phyloP scores from a whole-genome alignment of 2,329 filamentous ascomycete genomes.

The Metarhizium album region DNA sequence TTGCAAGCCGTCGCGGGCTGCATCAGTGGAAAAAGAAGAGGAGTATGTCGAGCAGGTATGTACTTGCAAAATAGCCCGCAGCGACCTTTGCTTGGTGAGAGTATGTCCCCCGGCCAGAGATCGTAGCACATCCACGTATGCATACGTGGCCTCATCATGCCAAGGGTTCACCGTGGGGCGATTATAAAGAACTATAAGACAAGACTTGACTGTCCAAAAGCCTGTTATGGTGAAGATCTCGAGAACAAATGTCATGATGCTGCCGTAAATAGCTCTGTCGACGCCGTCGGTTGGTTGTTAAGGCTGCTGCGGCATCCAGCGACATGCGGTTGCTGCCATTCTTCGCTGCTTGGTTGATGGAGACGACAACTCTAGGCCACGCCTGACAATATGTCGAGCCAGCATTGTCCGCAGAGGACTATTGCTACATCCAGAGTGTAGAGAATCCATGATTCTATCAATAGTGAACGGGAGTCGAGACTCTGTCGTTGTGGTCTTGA shows the following conservation, averaged over 20 bases:
- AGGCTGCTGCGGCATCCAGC: slow-evolving; percentile 23
- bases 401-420: slow-evolving; percentile 16
- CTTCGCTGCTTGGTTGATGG: slow-evolving; percentile 29
- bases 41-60: slow-evolving; percentile 37
- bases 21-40: slow-evolving; percentile 45
- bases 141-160: background rate
- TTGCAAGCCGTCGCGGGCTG: slow-evolving; percentile 37
- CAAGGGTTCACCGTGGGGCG: slow-evolving; percentile 30
- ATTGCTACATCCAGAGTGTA: slow-evolving; percentile 16
- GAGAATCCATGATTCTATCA: slow-evolving; percentile 21
- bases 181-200: slow-evolving; percentile 40
- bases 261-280: slow-evolving; percentile 35
- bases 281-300: slow-evolving; percentile 34
- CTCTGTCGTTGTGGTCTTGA: background rate
- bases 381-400: too few relatives aligned
- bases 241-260: slow-evolving; percentile 41
- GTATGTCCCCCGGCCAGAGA: slow-evolving; percentile 13
- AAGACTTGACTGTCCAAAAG: slow-evolving; percentile 42
- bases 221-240: slow-evolving; percentile 41
- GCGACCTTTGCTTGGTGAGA: slow-evolving; percentile 26
- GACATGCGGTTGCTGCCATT: slow-evolving; percentile 35
- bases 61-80: slow-evolving; percentile 29
- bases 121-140: background rate
- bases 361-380: slow-evolving; percentile 32
- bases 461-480: slow-evolving; percentile 8